Conservation (phyloP, 371 early-diverging fungal genomes). For the Mucor velutinosus region DNA sequence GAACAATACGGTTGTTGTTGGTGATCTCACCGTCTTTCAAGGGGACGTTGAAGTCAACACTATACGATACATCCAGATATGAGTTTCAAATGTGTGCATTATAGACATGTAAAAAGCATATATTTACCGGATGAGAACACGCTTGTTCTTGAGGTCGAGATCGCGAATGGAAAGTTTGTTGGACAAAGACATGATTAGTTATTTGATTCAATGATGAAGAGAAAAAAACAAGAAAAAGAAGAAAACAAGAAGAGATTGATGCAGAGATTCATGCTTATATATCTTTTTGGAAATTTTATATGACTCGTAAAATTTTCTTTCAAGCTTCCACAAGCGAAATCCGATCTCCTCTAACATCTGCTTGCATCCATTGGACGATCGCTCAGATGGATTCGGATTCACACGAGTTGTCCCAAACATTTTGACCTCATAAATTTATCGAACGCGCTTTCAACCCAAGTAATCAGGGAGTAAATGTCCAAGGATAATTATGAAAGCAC, state of each 20-base stretch:
- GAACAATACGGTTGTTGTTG: slow-evolving; percentile 97
- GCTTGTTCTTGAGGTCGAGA: slow-evolving; percentile 85
- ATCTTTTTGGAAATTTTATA: slow-evolving; percentile 6
- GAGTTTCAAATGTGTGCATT: background rate
- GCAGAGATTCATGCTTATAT: slow-evolving; percentile 2
- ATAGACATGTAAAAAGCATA: background rate
- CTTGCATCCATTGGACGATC: slow-evolving; percentile 20
- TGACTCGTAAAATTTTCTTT: slow-evolving; percentile 23
- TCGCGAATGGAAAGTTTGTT: slow-evolving; percentile 87
- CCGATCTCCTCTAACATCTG: slow-evolving; percentile 26
- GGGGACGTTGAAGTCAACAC: slow-evolving; percentile 99
- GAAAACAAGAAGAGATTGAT: background rate
- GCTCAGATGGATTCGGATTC: slow-evolving; percentile 16
- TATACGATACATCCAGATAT: slow-evolving; percentile 22
- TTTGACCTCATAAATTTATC: slow-evolving; percentile 2
- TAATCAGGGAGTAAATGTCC: background rate
- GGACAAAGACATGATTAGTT: slow-evolving; percentile 52
- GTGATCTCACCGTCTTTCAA: slow-evolving; percentile 89
- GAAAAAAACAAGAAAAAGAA: background rate
- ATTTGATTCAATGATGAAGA: slow-evolving; percentile 1
- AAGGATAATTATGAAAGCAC: background rate
- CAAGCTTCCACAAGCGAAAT: slow-evolving; percentile 23
- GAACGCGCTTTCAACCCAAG: background rate
- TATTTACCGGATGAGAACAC: slow-evolving; percentile 89
- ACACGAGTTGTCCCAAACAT: slow-evolving; percentile 16